Percentiles rank a stretch among this genome's conserved stretches.
Conservation (phyloP, 2,329 filamentous ascomycete genomes). For the Penicillium nordicum region DNA sequence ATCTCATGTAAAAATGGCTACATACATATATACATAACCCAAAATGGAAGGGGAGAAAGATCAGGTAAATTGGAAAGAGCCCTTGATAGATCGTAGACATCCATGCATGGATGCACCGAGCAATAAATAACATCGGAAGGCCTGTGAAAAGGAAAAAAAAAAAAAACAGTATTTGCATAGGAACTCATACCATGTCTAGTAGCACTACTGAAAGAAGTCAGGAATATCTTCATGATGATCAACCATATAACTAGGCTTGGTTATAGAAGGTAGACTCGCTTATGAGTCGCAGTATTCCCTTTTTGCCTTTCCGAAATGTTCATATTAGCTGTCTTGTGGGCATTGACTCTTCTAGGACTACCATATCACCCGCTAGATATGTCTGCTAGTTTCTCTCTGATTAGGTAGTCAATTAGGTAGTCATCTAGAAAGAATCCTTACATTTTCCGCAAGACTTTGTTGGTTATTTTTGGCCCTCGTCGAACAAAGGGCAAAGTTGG, state of each 20-base stretch:
- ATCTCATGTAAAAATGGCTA: too few relatives aligned
- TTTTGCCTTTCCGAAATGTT: not conserved
- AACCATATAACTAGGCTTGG: not conserved
- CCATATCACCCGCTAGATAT: too few relatives aligned
- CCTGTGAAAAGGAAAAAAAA: too few relatives aligned
- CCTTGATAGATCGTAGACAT: too few relatives aligned
- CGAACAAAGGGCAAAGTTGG: not conserved
- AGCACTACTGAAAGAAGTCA: not conserved
- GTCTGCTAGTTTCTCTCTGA: not conserved
- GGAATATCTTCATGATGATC: not conserved
- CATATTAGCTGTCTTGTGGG: not conserved
- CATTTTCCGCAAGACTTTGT: not conserved
- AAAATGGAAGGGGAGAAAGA: not conserved
- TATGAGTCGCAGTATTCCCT: not conserved
- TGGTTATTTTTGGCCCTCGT: not conserved
- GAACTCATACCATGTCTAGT: not conserved
- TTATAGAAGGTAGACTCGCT: not conserved
- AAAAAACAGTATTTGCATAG: not conserved
- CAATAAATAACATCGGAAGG: too few relatives aligned
- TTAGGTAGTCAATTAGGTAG: not conserved
- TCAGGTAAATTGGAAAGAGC: not conserved
- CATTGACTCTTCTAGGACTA: not conserved
- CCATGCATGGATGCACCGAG: too few relatives aligned
- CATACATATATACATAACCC: too few relatives aligned
- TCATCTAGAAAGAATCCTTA: not conserved